These are phyloP conservation scores for Ormosia semicastrata DNA, from an alignment of 306 rosid genomes.

Conservation along the genomic window DNA sequence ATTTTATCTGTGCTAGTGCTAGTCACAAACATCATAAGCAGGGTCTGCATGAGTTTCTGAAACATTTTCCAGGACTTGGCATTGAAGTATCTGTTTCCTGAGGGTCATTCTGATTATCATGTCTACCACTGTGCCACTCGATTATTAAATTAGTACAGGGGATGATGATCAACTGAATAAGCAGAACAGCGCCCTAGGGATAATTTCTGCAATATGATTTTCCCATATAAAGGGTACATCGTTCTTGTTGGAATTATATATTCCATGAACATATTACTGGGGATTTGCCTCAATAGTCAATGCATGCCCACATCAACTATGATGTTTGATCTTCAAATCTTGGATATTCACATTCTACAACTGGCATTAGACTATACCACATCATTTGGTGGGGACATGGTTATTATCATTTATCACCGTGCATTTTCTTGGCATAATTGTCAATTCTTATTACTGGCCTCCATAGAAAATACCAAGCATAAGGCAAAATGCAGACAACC, in stretches of 20 bases:
- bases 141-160: too few species aligned
- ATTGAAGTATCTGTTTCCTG: not conserved
- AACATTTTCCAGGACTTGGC: not conserved
- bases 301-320: too few species aligned
- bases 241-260: too few species aligned
- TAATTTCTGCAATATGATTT: not conserved
- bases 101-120: not conserved
- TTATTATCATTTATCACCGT: too few species aligned
- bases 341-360: not conserved
- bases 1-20: not conserved
- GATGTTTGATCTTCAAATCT: not conserved
- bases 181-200: not conserved
- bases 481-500: too few species aligned
- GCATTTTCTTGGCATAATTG: too few species aligned
- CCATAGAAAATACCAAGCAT: too few species aligned
- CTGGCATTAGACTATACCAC: too few species aligned
- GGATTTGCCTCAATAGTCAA: not conserved
- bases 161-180: not conserved
- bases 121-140: not conserved
- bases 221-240: not conserved
- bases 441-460: too few species aligned
- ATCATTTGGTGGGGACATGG: too few species aligned
- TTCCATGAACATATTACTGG: not conserved
- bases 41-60: not conserved
- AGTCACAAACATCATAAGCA: not conserved